phyloP scores from a whole-genome alignment of 352 stramenopile species.

The Phytophthora sojae region DNA sequence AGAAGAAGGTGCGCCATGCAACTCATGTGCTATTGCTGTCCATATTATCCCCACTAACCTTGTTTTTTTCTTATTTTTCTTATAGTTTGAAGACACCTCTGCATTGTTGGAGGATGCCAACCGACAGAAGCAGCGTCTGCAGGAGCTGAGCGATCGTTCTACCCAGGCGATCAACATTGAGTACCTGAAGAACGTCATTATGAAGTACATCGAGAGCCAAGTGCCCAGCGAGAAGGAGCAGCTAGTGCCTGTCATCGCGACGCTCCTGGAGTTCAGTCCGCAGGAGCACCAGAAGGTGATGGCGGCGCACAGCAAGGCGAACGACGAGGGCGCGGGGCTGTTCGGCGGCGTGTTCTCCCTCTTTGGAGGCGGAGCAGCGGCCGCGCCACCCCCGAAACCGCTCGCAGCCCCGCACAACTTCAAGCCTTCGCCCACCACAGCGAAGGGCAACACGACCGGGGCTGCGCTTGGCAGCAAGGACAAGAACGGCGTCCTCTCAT shows the following conservation, averaged over 20 bases:
- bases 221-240: constrained; percentile 77
- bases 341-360: constrained; percentile 81
- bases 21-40: background rate
- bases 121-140: constrained; percentile 63
- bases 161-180: constrained; percentile 68
- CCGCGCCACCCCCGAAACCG: constrained; percentile 54
- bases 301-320: constrained; percentile 45
- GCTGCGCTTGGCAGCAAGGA: constrained; percentile 42
- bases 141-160: constrained; percentile 53
- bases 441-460: constrained; percentile 26
- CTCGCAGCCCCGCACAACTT: constrained; percentile 60
- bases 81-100: constrained; percentile 64
- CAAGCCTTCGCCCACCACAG: constrained; percentile 39
- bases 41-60: constrained; percentile 1
- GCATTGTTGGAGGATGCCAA: constrained; percentile 59
- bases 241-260: constrained; percentile 83
- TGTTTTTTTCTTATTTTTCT: constrained; percentile 5
- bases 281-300: constrained; percentile 71
- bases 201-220: constrained; percentile 87
- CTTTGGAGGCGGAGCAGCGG: constrained; percentile 49
- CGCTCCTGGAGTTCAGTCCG: constrained; percentile 76
- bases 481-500: constrained; percentile 38
- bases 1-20: constrained; percentile 52
- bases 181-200: constrained; percentile 88
- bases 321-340: constrained; percentile 53